Conservation (phyloP, 2,329 filamentous ascomycete genomes). For the Claviceps sp. region DNA sequence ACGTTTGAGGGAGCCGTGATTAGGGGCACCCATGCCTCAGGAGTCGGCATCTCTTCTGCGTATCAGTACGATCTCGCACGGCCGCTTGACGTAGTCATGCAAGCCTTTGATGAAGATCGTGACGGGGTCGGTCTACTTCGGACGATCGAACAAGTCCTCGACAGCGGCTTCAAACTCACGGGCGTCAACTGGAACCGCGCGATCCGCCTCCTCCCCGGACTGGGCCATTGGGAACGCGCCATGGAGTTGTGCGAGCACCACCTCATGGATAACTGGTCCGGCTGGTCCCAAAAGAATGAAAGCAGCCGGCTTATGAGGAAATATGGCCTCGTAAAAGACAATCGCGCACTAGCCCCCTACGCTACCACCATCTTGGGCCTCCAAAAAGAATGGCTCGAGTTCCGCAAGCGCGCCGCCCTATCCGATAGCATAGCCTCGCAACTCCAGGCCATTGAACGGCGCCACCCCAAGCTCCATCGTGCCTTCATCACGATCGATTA, state of each 20-base stretch:
- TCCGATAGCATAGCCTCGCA: constrained; percentile 29
- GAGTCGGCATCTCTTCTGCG: constrained; percentile 25
- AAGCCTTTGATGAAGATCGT: constrained; percentile 25
- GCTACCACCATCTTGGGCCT: constrained; percentile 33
- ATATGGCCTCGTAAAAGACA: constrained; percentile 23
- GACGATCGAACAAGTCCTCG: constrained; percentile 41
- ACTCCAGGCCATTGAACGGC: constrained; percentile 23
- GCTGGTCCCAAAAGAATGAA: constrained; percentile 39
- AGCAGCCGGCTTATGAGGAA: constrained; percentile 15
- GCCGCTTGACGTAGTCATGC: constrained; percentile 35
- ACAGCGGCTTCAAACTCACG: constrained; percentile 59
- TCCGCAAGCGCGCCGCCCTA: constrained; percentile 35
- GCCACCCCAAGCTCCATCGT: constrained; percentile 27
- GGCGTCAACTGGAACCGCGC: constrained; percentile 71
- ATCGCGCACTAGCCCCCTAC: constrained; percentile 20
- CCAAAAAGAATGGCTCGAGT: constrained; percentile 34
- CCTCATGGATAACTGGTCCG: constrained; percentile 67
- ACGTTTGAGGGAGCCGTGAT: constrained; percentile 39
- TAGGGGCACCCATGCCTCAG: constrained; percentile 12
- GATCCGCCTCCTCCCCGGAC: constrained; percentile 51
- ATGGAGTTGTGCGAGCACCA: constrained; percentile 62
- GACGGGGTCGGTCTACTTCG: constrained; percentile 33
- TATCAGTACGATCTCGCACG: constrained; percentile 41
- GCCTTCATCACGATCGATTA: constrained; percentile 24
- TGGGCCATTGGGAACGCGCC: constrained; percentile 48